These are phyloP conservation scores for Cladosporium sp. DNA, from an alignment of 2,329 filamentous ascomycete species.

Conservation along the genomic window DNA sequence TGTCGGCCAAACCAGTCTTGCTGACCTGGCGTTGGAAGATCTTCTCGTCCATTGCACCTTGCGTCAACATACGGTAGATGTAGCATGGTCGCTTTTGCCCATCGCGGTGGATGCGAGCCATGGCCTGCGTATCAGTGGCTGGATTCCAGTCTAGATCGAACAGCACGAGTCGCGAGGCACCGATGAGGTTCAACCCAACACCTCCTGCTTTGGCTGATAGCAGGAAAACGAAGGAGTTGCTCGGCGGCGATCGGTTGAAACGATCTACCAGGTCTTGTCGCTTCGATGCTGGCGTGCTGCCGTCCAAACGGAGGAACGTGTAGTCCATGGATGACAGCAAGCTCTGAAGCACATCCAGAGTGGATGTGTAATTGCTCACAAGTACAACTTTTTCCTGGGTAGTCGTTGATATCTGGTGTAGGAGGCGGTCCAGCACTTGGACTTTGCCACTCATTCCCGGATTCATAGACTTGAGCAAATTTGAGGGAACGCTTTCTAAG, in stretches of 20 bases:
- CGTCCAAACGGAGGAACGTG: conserved; percentile 64
- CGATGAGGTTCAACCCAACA: conserved; percentile 65
- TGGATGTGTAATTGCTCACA: conserved; percentile 73
- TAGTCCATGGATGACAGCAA: conserved; percentile 59
- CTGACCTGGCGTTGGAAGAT: conserved; percentile 71
- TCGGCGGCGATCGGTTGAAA: conserved; percentile 59
- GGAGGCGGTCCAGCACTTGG: conserved; percentile 61
- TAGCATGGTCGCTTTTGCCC: conserved; percentile 65
- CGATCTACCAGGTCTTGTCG: conserved; percentile 65
- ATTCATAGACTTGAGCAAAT: conserved; percentile 47
- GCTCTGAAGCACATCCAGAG: conserved; percentile 61
- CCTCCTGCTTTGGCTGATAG: conserved; percentile 70
- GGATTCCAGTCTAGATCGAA: conserved; percentile 77
- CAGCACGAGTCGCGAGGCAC: conserved; percentile 64
- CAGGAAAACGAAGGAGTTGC: conserved; percentile 63
- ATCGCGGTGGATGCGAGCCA: conserved; percentile 70
- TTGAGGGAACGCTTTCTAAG: conserved; percentile 46
- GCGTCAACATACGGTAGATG: conserved; percentile 66
- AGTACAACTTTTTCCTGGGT: conserved; percentile 69
- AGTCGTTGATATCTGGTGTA: conserved; percentile 56
- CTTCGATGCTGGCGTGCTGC: conserved; percentile 59
- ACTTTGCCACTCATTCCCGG: conserved; percentile 62
- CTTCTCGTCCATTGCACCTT: conserved; percentile 68
- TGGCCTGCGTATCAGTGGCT: conserved; percentile 67
- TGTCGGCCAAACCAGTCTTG: conserved; percentile 66